phyloP scores from a whole-genome alignment of 768 basidiomycete genomes.

The Mrakia frigida region DNA sequence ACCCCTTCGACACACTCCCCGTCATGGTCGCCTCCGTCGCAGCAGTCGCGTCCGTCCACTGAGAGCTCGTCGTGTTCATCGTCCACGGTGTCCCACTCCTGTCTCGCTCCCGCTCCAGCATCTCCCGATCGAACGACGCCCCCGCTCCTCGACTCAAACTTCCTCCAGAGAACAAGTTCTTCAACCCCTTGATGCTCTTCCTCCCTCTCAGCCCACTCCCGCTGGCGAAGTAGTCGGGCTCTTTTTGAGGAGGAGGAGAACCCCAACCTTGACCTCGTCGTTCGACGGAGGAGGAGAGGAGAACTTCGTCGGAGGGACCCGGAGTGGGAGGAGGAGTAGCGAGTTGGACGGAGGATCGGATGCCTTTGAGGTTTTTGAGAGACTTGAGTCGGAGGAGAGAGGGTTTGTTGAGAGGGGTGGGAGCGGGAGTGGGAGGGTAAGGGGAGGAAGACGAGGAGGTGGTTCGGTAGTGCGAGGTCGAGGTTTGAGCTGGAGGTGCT shows the following conservation, averaged over 20 bases:
- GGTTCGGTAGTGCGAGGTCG: background rate
- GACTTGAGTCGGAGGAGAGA: background rate
- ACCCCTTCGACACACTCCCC: conserved; percentile 1
- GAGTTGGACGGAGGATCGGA: background rate
- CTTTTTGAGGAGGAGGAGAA: background rate
- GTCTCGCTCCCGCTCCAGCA: conserved; percentile 14
- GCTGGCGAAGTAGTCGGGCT: background rate
- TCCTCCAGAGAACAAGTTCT: background rate
- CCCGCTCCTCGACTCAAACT: background rate
- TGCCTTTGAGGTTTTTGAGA: background rate
- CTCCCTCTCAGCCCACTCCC: background rate
- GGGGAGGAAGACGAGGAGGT: background rate
- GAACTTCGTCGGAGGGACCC: background rate
- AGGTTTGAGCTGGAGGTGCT: background rate
- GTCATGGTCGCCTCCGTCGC: background rate
- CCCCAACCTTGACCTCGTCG: background rate
- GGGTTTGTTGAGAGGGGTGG: background rate
- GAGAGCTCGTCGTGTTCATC: conserved; percentile 8
- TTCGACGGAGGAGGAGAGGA: background rate
- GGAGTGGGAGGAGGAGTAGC: background rate
- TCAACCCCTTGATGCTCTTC: background rate
- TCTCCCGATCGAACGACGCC: background rate
- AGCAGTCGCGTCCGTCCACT: conserved; percentile 18
- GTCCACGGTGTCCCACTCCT: conserved; percentile 19
- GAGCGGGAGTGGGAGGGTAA: background rate